These are phyloP conservation scores for Collybiopsis luxurians DNA, from an alignment of 768 basidiomycete genomes.

Conservation along the genomic window DNA sequence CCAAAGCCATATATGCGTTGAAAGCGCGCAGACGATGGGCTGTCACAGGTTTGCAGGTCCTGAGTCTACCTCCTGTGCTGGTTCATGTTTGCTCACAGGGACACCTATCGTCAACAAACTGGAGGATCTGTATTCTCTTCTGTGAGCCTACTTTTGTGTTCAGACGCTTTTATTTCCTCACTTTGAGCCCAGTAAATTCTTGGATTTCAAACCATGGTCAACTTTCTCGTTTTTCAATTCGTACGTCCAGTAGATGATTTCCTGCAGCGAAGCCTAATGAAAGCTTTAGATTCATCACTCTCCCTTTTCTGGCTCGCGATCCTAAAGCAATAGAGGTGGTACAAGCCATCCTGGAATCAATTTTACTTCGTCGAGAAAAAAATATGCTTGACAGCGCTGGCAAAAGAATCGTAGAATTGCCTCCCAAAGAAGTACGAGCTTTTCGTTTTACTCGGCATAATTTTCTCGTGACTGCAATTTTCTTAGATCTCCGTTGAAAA, in stretches of 20 bases:
- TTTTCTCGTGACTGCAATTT: constrained; percentile 1
- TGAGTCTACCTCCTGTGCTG: not conserved
- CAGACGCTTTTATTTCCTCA: not conserved
- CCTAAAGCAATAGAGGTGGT: constrained; percentile 93
- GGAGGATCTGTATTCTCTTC: constrained; percentile 86
- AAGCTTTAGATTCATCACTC: constrained; percentile 75
- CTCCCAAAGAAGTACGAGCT: constrained; percentile 68
- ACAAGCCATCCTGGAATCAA: constrained; percentile 88
- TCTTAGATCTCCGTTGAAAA: constrained; percentile 62
- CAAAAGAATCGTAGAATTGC: constrained; percentile 84
- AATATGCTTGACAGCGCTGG: constrained; percentile 87
- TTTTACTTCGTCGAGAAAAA: constrained; percentile 89
- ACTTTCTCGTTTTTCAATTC: constrained; percentile 87
- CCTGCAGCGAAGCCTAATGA: not conserved
- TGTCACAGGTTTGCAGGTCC: constrained; percentile 58
- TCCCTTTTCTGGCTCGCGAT: constrained; percentile 89
- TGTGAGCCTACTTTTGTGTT: constrained; percentile 35
- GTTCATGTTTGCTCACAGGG: constrained; percentile 34
- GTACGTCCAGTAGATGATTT: constrained; percentile 35
- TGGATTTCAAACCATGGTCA: constrained; percentile 79
- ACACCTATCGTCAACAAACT: constrained; percentile 95
- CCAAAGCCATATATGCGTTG: constrained; percentile 85
- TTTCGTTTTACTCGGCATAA: not conserved
- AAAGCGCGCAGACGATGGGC: constrained; percentile 84
- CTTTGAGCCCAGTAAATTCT: constrained; percentile 57